These are phyloP conservation scores for Stipa capillata DNA, from an alignment of 176 grass and related monocot species.

Conservation along the genomic window DNA sequence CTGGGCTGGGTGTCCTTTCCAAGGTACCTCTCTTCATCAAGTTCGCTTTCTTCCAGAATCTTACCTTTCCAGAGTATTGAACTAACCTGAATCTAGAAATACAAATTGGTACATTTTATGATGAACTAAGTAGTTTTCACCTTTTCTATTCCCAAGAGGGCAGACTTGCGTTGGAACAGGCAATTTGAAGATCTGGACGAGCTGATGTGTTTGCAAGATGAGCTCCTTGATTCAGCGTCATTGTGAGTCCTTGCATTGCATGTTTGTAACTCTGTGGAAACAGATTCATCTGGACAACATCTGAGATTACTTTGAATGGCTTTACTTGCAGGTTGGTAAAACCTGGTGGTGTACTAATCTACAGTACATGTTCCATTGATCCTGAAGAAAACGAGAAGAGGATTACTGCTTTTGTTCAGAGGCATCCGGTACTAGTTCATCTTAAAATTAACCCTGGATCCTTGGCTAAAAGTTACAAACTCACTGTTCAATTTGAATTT, in stretches of 20 bases:
- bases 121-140: neutral
- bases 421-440: constrained; percentile 55
- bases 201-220: constrained; percentile 67
- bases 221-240: constrained; percentile 78
- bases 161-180: constrained; percentile 96
- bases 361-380: constrained; percentile 95
- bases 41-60: neutral
- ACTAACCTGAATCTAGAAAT: neutral
- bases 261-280: neutral
- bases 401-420: constrained; percentile 69
- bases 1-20: constrained; percentile 85
- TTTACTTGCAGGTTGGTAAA: constrained; percentile 73
- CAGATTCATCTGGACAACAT: neutral
- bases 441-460: constrained; percentile 1
- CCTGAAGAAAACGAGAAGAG: constrained; percentile 77
- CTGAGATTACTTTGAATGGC: constrained; percentile 17
- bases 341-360: constrained; percentile 76
- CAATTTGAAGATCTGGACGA: constrained; percentile 79
- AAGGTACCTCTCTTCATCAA: constrained; percentile 47
- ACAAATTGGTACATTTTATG: neutral
- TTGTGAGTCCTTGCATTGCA: constrained; percentile 29
- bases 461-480: constrained; percentile 27
- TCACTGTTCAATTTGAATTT: neutral
- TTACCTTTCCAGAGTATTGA: neutral
- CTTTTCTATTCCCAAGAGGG: constrained; percentile 48